Evolutionary conservation across 164 flowering plant species (phyloP), one percentile per base, ranked within the genome.

Genomic region (Platanus orientalis): DNA sequence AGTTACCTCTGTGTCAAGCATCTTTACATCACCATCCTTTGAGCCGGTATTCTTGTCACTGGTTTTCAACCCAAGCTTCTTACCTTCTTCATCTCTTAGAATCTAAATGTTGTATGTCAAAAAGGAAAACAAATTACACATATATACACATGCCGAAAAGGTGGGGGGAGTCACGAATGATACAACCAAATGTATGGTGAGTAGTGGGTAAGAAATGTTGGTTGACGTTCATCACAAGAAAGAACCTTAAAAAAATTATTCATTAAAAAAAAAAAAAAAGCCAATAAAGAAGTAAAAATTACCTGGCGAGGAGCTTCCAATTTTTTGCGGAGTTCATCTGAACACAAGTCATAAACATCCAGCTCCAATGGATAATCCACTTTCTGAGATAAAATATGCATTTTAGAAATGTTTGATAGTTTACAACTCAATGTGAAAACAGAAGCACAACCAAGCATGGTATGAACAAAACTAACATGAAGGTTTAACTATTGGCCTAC

Each of bases 351-450:
- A 79, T 72, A 88, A 66, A 90, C 75, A 80, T 95, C 99, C 80
- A 95, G 77, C 88, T 84, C 88, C 80, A 92, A 64, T 7, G 99
- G 99, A 60, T 88, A 95, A 76, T 92, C 97, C 55, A 95, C 99
- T 92, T 92, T 95, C 99, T 95, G 79, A 30, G 23, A 70, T 34
- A 47, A 53, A 58, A 4, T 42, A 57, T 24, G 10, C 19, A 7
- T 21, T n/a, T 50, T 23, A 32, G 0, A 5, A 45, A 16, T 16
- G 2, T 17, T 16, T 2, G 3, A 45, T 45, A 45, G 1, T 45
- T 3, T 11, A 45, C 49, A 4, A 16, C 4, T 16, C 49, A 45
- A n/a, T 45, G 19, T 42, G 11, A 42, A 6, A 42, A 16, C 14
- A 19, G 49, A 19, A 45, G 1, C 49, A 36, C 30, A 29, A 11